These are phyloP conservation scores for Pythium aquatile DNA, from an alignment of 352 stramenopile species.

Conservation along the genomic window DNA sequence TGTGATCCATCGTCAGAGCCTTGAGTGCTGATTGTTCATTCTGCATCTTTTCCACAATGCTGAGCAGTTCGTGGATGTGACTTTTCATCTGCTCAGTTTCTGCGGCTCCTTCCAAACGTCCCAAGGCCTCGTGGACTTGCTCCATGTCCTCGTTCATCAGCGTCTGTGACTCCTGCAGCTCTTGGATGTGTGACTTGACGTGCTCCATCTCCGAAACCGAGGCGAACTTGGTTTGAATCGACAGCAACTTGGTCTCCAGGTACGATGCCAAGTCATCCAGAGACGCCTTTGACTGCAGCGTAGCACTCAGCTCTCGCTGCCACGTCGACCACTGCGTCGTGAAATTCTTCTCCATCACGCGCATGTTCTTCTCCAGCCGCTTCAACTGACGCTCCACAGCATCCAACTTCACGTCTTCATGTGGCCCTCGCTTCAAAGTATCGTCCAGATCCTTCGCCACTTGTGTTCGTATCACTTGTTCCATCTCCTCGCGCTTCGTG, in stretches of 20 bases:
- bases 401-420: conserved; percentile 1
- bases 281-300: conserved; percentile 11
- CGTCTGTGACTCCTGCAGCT: neutral
- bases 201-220: neutral
- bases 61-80: conserved; percentile 26
- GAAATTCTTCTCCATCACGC: conserved; percentile 5
- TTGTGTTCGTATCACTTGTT: neutral
- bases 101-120: neutral
- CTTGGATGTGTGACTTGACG: neutral
- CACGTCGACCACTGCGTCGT: conserved; percentile 6
- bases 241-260: neutral
- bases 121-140: neutral
- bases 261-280: neutral
- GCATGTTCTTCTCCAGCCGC: conserved; percentile 18
- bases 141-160: neutral
- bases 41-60: conserved; percentile 26
- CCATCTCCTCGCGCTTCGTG: neutral
- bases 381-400: conserved; percentile 13
- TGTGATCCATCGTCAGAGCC: neutral
- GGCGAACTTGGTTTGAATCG: neutral
- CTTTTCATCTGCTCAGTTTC: conserved; percentile 16
- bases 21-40: conserved; percentile 21
- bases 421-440: neutral
- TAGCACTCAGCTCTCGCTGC: neutral
- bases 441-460: neutral